Conservation (phyloP, 257 asterid genomes). For the Solanum dulcamara region DNA sequence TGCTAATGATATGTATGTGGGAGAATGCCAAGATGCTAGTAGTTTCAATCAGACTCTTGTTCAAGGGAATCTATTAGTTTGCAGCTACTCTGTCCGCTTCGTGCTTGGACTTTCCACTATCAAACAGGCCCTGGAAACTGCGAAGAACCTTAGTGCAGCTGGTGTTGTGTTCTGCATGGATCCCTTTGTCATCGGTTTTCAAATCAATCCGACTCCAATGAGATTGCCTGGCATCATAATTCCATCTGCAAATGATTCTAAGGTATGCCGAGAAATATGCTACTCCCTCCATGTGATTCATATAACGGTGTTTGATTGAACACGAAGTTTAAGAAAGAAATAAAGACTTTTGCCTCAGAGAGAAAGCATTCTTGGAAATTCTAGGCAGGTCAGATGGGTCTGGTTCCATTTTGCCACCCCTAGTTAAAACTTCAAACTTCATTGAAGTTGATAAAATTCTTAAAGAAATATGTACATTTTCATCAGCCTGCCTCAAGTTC, state of each 20-base stretch:
- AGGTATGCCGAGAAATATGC: constrained; percentile 35
- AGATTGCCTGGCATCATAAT: constrained; percentile 77
- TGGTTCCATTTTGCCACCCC: background rate
- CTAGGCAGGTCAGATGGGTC: background rate
- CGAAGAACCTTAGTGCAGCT: constrained; percentile 66
- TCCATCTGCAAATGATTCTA: constrained; percentile 82
- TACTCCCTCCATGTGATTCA: background rate
- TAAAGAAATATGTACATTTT: background rate
- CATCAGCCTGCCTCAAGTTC: background rate
- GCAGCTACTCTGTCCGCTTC: constrained; percentile 96
- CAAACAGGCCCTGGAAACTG: constrained; percentile 79
- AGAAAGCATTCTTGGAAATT: background rate
- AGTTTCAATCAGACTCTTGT: constrained; percentile 49
- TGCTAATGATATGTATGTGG: constrained; percentile 57
- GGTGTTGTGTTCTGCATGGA: constrained; percentile 96
- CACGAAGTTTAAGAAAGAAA: background rate
- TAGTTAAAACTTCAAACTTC: background rate
- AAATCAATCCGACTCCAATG: constrained; percentile 86
- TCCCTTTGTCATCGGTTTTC: constrained; percentile 85
- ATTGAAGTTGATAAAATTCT: background rate
- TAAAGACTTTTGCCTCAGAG: background rate
- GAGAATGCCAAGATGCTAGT: constrained; percentile 86
- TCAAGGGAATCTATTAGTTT: constrained; percentile 71
- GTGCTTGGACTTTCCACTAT: constrained; percentile 94
- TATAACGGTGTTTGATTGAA: background rate